phyloP scores from a whole-genome alignment of 73 alveolate species.

The Paramecium biaurelia region DNA sequence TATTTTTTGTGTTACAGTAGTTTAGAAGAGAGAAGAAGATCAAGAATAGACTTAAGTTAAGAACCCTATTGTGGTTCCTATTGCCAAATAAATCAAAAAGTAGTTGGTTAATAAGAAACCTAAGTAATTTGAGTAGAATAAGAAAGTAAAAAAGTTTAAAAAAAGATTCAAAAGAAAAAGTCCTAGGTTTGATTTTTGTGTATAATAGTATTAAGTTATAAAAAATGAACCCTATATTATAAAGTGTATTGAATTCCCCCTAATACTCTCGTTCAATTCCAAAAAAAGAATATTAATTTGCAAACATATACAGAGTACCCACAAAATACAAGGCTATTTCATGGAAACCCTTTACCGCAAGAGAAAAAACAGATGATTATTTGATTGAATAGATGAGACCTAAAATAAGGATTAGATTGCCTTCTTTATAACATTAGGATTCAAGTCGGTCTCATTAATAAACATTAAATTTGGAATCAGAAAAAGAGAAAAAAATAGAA shows the following conservation, averaged over 20 bases:
- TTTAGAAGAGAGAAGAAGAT: not conserved
- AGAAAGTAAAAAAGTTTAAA: not conserved
- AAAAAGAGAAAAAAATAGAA: not conserved
- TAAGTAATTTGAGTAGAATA: not conserved
- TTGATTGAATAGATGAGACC: not conserved
- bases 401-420: not conserved
- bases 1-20: not conserved
- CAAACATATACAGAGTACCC: not conserved
- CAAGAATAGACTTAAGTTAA: not conserved
- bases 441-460: not conserved
- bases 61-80: not conserved
- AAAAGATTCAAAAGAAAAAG: not conserved
- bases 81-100: not conserved
- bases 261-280: constrained; percentile 3
- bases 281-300: not conserved
- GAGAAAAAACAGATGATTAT: not conserved
- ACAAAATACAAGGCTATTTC: not conserved
- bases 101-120: not conserved
- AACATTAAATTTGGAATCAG: not conserved
- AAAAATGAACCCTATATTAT: not conserved
- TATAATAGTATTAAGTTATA: not conserved
- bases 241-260: not conserved
- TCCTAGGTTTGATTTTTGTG: not conserved
- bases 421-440: not conserved
- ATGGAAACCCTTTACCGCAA: not conserved